Base-by-base conservation (phyloP, 1,139 yeast genomes). In the Kodamaea derodonti region DNA sequence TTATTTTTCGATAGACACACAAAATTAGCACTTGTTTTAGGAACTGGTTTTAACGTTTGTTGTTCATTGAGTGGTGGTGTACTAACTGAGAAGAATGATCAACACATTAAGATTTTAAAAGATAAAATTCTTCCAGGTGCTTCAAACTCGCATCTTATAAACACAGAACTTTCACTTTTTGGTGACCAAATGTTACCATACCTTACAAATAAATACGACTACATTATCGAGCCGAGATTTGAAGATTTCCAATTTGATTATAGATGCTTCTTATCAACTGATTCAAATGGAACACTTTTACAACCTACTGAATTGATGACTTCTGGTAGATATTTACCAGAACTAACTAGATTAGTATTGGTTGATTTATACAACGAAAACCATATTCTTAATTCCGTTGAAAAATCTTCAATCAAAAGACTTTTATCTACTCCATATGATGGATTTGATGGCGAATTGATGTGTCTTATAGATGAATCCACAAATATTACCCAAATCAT, bases 231-330 rank as follows among this genome's bases (percentile, higher is more conserved):
- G 43, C 43, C 52, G 2, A 49, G 69, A 24, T 68, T 72, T 46
- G 42, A 45, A 16, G 37, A 43, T 27, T 41, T 42, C 14, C 54
- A 49, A 35, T 43, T 51, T 36, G 45, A 42, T 26, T 68, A 60
- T 45, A 47, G 57, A 38, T 56, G 69, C 14, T 68, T 55, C 48
- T 58, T 65, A 66, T 40, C 47, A 6, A 41, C 51, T 6, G 72
- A 65, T 37, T 27, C 28, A 3, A 47, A 54, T n/a, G 41, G 53
- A 14, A 51, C 54, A 8, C 57, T 73, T 26, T 70, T 72, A 47
- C 82, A 77, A 49, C 83, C 83, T 2, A 54, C 68, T 30, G 83
- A 77, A 48, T 56, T 72, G 39, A 58, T 75, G 62, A 66, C 78
- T 25, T 62, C 77, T 32, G 83, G 82, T 1, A 58, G 82, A 44